Percentiles rank a stretch among this genome's conserved stretches.
Evolutionary conservation across 139 green algal genomes (phyloP).

Genomic region (Chara braunii): DNA sequence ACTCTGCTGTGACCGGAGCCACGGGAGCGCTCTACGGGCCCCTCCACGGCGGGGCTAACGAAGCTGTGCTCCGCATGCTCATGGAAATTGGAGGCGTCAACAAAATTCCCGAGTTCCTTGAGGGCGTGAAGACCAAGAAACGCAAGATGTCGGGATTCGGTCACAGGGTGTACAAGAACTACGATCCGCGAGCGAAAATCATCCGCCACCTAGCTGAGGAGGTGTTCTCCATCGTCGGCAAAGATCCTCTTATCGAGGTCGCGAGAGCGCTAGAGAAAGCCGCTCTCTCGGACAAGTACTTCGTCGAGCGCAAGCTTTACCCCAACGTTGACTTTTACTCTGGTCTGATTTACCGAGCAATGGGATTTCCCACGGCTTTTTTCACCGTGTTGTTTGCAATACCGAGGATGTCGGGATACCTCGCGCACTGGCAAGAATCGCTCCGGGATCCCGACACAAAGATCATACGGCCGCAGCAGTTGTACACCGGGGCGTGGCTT

Average conservation of each 20-base stretch:
- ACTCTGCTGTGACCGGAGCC: slow-evolving; percentile 78
- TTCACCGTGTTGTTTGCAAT: slow-evolving; percentile 99
- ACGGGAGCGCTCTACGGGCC: slow-evolving; percentile 96
- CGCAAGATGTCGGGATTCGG: slow-evolving; percentile 91
- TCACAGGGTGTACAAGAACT: slow-evolving; percentile 99
- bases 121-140: slow-evolving; percentile 57
- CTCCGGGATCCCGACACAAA: slow-evolving; percentile 90
- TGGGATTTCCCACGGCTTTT: slow-evolving; percentile 96
- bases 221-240: slow-evolving; percentile 81
- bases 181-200: slow-evolving; percentile 83
- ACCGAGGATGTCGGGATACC: slow-evolving; percentile 78
- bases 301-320: slow-evolving; percentile 90
- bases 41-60: slow-evolving; percentile 94
- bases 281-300: slow-evolving; percentile 69
- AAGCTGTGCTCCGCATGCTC: slow-evolving; percentile 94
- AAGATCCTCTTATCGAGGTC: slow-evolving; percentile 89
- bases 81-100: slow-evolving; percentile 76
- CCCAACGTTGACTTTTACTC: slow-evolving; percentile 99
- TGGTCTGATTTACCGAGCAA: slow-evolving; percentile 60
- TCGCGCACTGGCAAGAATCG: slow-evolving; percentile 92
- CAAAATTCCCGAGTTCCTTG: slow-evolving; percentile 65
- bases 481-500: slow-evolving; percentile 76
- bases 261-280: slow-evolving; percentile 64
- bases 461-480: slow-evolving; percentile 94
- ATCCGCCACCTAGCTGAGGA: slow-evolving; percentile 50